Base-by-base conservation (phyloP, 176 grass and related monocot species). In the Pontederia crassipes region DNA sequence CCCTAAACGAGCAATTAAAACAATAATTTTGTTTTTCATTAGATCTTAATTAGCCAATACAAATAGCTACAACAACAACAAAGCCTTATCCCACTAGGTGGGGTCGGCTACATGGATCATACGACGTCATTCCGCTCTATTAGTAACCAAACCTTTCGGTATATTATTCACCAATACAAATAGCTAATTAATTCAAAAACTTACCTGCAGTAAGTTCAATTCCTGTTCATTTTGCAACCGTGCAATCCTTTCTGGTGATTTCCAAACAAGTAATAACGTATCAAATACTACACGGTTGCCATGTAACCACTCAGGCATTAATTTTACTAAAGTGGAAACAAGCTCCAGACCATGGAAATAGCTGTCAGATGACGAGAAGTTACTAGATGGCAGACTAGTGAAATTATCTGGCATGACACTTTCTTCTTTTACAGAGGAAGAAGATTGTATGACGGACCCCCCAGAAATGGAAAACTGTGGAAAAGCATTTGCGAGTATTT, bases 271-370 rank as follows among this genome's bases (percentile, higher is more conserved):
- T 63, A 98, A 63, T 74, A 98, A 74, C 4, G 81, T 86, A 55
- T 98, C 87, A 12, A 92, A 98, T 70, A 92, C 93, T 72, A 81
- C 59, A 24, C 79, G 82, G 27, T 98, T 98, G 50, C 84, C 85
- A 77, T 55, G 50, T 12, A 92, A 80, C 93, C 93, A 98, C 50
- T 98, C 88, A n/a, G 93, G 93, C 81, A 98, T 89, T 67, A 92
- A 82, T 73, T 92, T 98, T 60, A 92, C 87, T 72, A 92, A 72
- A 58, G 84, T 85, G 1, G 84, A 92, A 16, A 98, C 80, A 79
- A 98, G 93, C 45, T 92, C 93, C 32, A 98, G 67, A 66, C 93
- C 93, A 79, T 98, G 80, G 63, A 98, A 89, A 64, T 98, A 98
- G 80, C 79, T 81, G 68, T 98, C 93, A 68, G 84, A 70, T 66